phyloP scores from a whole-genome alignment of 2,329 filamentous ascomycete species.

The Boeremia lycopersici region DNA sequence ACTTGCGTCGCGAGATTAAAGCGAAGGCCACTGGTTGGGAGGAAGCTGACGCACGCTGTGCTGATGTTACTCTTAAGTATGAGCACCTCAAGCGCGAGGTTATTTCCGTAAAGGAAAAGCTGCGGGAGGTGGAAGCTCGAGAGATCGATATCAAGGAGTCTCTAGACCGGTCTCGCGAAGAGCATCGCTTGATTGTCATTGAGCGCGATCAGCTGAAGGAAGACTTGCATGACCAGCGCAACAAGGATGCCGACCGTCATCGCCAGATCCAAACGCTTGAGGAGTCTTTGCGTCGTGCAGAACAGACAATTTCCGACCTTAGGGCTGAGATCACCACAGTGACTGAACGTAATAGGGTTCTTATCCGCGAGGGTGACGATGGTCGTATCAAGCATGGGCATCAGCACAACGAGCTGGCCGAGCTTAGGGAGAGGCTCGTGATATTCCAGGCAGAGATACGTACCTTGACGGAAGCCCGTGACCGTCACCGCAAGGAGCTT shows the following conservation, averaged over 20 bases:
- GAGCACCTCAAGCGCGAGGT: constrained; percentile 34
- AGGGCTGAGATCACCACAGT: constrained; percentile 24
- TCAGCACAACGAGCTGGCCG: constrained; percentile 20
- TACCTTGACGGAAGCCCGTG: constrained; percentile 24
- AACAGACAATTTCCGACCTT: constrained; percentile 21
- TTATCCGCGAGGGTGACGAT: constrained; percentile 26
- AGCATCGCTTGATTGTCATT: constrained; percentile 28
- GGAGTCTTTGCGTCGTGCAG: constrained; percentile 29
- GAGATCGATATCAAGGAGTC: constrained; percentile 25
- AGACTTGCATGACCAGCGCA: constrained; percentile 27
- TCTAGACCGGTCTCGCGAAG: constrained; percentile 25
- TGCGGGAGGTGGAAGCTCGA: constrained; percentile 25
- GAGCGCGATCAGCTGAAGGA: constrained; percentile 33
- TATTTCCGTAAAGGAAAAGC: constrained; percentile 31
- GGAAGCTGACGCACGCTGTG: constrained; percentile 27
- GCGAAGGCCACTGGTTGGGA: constrained; percentile 25
- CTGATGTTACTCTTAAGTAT: constrained; percentile 28
- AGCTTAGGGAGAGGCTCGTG: constrained; percentile 22
- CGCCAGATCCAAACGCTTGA: constrained; percentile 25
- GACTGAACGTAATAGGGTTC: constrained; percentile 26
- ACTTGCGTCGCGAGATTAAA: constrained; percentile 31
- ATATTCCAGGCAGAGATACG: constrained; percentile 31
- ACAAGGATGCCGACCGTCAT: constrained; percentile 24
- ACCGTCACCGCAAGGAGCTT: constrained; percentile 27
- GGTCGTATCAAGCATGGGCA: constrained; percentile 22